Percentiles rank a stretch among this genome's conserved stretches.
Conservation (phyloP, 352 stramenopile genomes). For the Phytophthora tentaculata region DNA sequence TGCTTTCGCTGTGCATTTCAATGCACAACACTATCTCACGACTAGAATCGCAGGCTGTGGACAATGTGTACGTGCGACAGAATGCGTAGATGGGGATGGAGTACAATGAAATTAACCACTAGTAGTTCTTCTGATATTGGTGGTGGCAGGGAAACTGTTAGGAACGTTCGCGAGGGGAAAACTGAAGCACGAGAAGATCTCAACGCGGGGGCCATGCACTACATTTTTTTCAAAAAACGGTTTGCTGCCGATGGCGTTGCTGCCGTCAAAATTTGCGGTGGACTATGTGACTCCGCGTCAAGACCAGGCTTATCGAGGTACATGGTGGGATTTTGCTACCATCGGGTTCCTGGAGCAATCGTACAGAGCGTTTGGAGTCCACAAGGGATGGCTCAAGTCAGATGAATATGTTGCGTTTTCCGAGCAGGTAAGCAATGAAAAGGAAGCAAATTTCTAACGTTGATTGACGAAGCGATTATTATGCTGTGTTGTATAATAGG, state of each 20-base stretch:
- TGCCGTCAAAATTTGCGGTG: slow-evolving; percentile 84
- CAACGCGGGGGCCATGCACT: slow-evolving; percentile 9
- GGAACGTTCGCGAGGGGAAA: slow-evolving; percentile 18
- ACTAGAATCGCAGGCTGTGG: slow-evolving; percentile 37
- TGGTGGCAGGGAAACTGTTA: slow-evolving; percentile 28
- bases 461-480: neutral
- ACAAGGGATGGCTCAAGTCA: slow-evolving; percentile 66
- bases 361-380: slow-evolving; percentile 72
- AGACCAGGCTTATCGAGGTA: slow-evolving; percentile 77
- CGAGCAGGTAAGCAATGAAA: slow-evolving; percentile 55
- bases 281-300: slow-evolving; percentile 79
- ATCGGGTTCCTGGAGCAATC: slow-evolving; percentile 82
- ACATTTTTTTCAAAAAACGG: slow-evolving; percentile 39
- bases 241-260: slow-evolving; percentile 65
- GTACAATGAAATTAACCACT: too few species aligned
- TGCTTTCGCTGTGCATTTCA: slow-evolving; percentile 68
- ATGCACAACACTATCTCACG: slow-evolving; percentile 76
- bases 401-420: slow-evolving; percentile 84
- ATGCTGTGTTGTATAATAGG: slow-evolving; percentile 36
- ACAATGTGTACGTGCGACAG: slow-evolving; percentile 27
- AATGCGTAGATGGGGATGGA: neutral
- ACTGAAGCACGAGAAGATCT: slow-evolving; percentile 20
- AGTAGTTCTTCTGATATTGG: too few species aligned
- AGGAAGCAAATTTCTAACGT: neutral
- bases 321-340: slow-evolving; percentile 86